Evolutionary conservation across 805 yeast species (phyloP), one percentile per base, ranked within the genome.

Genomic region (Saccharomycopsis schoenii): DNA sequence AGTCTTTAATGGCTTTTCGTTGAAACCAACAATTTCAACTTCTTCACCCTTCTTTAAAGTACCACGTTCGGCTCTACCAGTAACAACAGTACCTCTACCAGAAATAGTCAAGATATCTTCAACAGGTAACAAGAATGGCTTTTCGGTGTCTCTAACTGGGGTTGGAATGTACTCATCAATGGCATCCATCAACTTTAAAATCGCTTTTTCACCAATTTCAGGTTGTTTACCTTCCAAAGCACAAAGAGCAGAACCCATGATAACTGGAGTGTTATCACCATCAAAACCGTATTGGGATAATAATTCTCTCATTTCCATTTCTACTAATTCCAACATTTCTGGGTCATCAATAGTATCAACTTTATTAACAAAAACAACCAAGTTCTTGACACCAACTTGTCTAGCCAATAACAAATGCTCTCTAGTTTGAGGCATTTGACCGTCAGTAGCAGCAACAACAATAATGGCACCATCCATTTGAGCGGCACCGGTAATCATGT

Each of bases 401-500:
- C 98, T 90, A 66, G 99, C 99, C 72, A 94, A 85, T 76, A 94
- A 80, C 80, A 94, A 82, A 80, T 94, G 99, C 81, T 94, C 99
- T 81, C 98, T 89, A 69, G 99, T 94, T 81, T 94, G 99, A 73
- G 97, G 98, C 98, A 93, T 94, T 80, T 91, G 97, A 72, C 99
- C 99, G 73, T 94, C 99, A 62, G 97, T 81, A 66, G 99, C 99
- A 72, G 98, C 99, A 76, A 94, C 98, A 65, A 93, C 98, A 79
- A 93, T 93, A 70, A 93, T 92, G 68, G 97, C 98, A 82, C 98
- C 97, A 76, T 93, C 98, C 97, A 92, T 92, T 77, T 93, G 97
- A 70, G 98, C 97, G 71, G 98, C 97, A 86, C 98, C 98, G 68
- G 97, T 90, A 76, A 93, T 93, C 98, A 93, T 93, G 78, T 93